Base-by-base conservation (phyloP, 2,329 filamentous ascomycete species). In the Chaetomium sp. region DNA sequence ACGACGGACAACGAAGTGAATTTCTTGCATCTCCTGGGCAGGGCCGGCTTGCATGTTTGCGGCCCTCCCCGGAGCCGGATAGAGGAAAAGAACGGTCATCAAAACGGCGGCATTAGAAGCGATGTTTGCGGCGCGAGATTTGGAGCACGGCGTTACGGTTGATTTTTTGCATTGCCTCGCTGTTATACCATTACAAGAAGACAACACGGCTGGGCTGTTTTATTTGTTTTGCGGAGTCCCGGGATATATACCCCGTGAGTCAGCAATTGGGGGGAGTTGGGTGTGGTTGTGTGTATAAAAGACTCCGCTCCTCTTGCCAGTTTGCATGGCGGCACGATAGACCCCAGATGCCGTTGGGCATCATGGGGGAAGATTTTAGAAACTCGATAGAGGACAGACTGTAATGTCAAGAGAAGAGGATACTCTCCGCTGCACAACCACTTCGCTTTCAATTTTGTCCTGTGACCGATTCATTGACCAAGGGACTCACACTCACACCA, bases 21-120 rank as follows among this genome's bases (percentile, higher is more conserved):
- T 60, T 58, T 58, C n/a, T 61, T 62, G 54, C 58, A 59, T 64
- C 35, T 54, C 53, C 53, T 23, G 57, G 50, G 23, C 58, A 2
- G 58, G 35, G 27, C 33, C 33, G n/a, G 23, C 47, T 27, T 47
- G 33, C 53, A 53, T 61, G 27, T 57, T 25, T 29, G 42, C 56
- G 35, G 56, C 35, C 57, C 57, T 31, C 21, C 31, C 25, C 21
- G 25, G 56, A 45, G 57, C 53, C 49, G 64, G 66, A 50, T 57
- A 45, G 33, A 57, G 50, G 62, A 67, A 67, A 53, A 35, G 21
- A 27, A 53, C 16, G 55, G 53, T 57, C 53, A 62, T 67, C 63
- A 67, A 67, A 60, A 67, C 62, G 65, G 50, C 29, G 58, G 63
- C 58, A 62, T 67, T 38, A 35, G 51, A 45, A 63, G 42, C 42